These are phyloP conservation scores for Fimicolochytrium jonesii DNA, from an alignment of 192 early-diverging fungal genomes.

Conservation along the genomic window DNA sequence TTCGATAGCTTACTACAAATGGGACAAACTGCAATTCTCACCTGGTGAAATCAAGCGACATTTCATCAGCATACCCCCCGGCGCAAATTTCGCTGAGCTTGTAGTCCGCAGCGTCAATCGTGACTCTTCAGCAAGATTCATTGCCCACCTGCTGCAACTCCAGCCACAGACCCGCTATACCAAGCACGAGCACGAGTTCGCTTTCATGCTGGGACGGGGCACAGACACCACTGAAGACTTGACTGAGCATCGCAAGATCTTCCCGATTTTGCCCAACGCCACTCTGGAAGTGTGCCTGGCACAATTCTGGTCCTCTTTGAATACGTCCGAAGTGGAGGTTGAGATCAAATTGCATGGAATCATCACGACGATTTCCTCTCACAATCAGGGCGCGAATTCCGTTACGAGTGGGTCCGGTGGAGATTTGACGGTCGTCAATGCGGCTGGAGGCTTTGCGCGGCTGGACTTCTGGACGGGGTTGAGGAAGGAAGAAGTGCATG, in stretches of 20 bases:
- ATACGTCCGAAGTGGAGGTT: constrained; percentile 61
- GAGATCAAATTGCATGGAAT: constrained; percentile 80
- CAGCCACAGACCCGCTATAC: constrained; percentile 61
- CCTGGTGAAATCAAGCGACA: constrained; percentile 76
- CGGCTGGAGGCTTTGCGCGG: constrained; percentile 60
- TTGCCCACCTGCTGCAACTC: constrained; percentile 71
- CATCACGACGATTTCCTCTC: constrained; percentile 38
- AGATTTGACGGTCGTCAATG: constrained; percentile 30
- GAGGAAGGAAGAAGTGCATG: constrained; percentile 63
- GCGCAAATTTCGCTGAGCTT: constrained; percentile 65
- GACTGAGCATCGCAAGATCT: constrained; percentile 48
- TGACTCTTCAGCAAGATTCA: constrained; percentile 58
- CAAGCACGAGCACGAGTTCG: constrained; percentile 53
- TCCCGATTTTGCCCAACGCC: constrained; percentile 62
- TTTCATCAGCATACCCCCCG: constrained; percentile 76
- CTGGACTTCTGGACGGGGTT: constrained; percentile 68
- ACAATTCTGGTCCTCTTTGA: constrained; percentile 86
- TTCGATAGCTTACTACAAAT: constrained; percentile 49
- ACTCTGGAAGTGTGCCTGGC: constrained; percentile 81
- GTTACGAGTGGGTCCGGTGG: constrained; percentile 24
- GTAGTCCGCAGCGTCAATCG: constrained; percentile 28
- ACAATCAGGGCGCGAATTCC: constrained; percentile 19
- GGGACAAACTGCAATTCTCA: constrained; percentile 55
- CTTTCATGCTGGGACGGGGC: constrained; percentile 46
- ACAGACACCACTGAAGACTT: too few relatives aligned